Evolutionary conservation across 179 eudicot species (phyloP).

Genomic region (Amaranthus tricolor): DNA sequence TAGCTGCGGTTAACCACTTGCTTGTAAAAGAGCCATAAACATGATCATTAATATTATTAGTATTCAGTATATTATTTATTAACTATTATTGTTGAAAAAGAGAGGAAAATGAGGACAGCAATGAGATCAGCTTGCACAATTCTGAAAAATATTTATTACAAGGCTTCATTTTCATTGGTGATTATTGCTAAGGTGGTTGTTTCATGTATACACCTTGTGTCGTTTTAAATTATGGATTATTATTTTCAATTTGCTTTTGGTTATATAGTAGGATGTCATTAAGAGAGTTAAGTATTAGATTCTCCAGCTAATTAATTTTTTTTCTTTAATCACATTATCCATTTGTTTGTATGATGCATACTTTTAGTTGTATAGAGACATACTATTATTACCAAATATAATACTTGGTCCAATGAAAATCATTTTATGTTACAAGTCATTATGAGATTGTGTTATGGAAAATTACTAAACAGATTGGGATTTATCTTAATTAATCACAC

Average conservation of each 20-base stretch:
- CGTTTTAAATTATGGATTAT: background rate
- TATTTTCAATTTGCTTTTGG: slow-evolving; percentile 8
- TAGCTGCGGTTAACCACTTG: slow-evolving; percentile 33
- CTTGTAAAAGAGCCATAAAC: background rate
- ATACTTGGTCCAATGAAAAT: too few relatives aligned
- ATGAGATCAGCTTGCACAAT: slow-evolving; percentile 30
- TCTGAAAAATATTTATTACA: background rate
- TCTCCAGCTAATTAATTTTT: background rate
- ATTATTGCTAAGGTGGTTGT: slow-evolving; percentile 1
- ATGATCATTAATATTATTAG: too few relatives aligned
- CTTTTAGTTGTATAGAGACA: background rate
- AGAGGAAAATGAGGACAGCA: slow-evolving; percentile 25
- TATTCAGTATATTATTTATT: background rate
- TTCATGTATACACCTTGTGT: background rate
- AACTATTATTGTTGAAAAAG: slow-evolving; percentile 4
- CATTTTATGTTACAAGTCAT: too few relatives aligned
- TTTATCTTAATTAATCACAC: too few relatives aligned
- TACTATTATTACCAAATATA: too few relatives aligned
- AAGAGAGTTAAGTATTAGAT: background rate
- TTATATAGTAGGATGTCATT: slow-evolving; percentile 19
- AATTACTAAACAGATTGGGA: too few relatives aligned
- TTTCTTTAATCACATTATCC: background rate
- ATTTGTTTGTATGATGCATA: background rate
- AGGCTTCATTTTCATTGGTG: background rate
- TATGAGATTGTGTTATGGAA: too few relatives aligned